Evolutionary conservation across 2,329 filamentous ascomycete genomes (phyloP), one percentile per base, ranked within the genome.

Genomic region (Achaetomium macrosporum): DNA sequence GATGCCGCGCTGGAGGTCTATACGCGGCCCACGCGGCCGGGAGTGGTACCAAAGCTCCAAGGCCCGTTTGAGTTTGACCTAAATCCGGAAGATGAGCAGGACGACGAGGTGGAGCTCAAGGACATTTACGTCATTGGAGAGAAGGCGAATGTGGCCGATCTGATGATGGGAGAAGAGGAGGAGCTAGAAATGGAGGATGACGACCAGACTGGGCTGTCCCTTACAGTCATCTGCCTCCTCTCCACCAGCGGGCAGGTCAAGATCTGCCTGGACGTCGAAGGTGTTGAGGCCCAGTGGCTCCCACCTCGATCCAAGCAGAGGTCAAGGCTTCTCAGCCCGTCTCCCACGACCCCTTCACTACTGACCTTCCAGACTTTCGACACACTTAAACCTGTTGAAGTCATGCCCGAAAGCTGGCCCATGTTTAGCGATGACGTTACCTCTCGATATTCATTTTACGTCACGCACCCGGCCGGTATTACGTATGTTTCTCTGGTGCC

Each of bases 201-300:
- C 10, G 79, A 83, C 51, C 73, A 75, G 54, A 79, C 82, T 57
- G 82, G 82, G 5, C 67, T 84, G 16, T 85, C 82, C 1, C 68
- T 85, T 25, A 73, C 78, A 5, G 70, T 84, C 31, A 64, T 85
- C 42, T 84, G 82, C 61, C 66, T 85, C 9, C 69, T 85, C 1
- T 81, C 81, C 1, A 79, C 76, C 2, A 83, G 78, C 59, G 82
- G 82, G 3, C 79, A 80, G 61, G 70, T 84, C 51, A 76, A 80
- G 41, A 71, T 85, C 36, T 84, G 81, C 59, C 70, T 85, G 12
- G 82, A 85, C 59, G 61, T 82, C 2, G 76, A 83, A 10, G 81
- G 81, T 1, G 74, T 84, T 15, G 77, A 85, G 63, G 82, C 82
- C n/a, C 78, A 84, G 63, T 85, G 82, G 82, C 69, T 85, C 17